phyloP scores from a whole-genome alignment of 192 early-diverging fungal species.

The Lunasporangiospora selenospora region DNA sequence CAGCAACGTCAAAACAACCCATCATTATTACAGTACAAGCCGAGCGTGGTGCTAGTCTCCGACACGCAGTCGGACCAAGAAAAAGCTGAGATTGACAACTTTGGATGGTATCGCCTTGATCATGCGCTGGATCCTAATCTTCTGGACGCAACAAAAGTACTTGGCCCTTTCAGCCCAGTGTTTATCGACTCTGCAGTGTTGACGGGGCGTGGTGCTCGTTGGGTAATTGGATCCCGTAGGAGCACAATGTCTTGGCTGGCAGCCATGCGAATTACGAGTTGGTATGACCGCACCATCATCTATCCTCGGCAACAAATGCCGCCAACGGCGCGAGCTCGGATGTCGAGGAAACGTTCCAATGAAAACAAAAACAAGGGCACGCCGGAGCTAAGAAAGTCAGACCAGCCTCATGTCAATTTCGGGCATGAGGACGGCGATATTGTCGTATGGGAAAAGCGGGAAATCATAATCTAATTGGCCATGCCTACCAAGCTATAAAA shows the following conservation, averaged over 20 bases:
- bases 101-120: constrained; percentile 44
- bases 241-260: constrained; percentile 45
- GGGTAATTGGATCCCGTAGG: constrained; percentile 33
- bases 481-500: too few relatives aligned
- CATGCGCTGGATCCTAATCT: constrained; percentile 16
- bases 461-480: too few relatives aligned
- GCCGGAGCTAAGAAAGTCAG: too few relatives aligned
- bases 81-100: constrained; percentile 33
- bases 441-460: too few relatives aligned
- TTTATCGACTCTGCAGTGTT: constrained; percentile 37
- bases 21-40: not conserved
- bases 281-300: constrained; percentile 21
- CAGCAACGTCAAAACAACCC: too few relatives aligned
- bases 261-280: constrained; percentile 20
- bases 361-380: too few relatives aligned
- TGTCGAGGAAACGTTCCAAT: too few relatives aligned
- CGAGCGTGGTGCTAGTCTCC: constrained; percentile 30
- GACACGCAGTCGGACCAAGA: constrained; percentile 31
- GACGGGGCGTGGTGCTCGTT: constrained; percentile 26
- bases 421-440: too few relatives aligned
- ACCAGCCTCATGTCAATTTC: too few relatives aligned
- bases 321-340: too few relatives aligned
- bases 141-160: constrained; percentile 19
- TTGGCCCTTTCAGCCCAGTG: constrained; percentile 35
- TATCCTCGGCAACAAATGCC: constrained; percentile 26